Base-by-base conservation (phyloP, 2,329 filamentous ascomycete genomes). In the Stagonosporopsis chrysanthemi region DNA sequence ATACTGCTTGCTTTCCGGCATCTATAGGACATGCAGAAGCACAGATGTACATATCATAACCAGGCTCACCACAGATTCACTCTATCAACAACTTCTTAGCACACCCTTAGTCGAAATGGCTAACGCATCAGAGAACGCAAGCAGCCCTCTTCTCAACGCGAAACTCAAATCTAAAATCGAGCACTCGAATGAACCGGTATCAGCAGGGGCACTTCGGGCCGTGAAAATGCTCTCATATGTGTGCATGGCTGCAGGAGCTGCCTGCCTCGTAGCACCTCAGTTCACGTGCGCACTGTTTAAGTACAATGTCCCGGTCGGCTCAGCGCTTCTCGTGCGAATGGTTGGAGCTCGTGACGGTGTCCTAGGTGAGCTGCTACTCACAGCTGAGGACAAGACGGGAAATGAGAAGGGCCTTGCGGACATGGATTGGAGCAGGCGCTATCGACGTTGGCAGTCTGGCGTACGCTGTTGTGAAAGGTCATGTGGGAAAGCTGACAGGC, bases 361-460 rank as follows among this genome's bases (percentile, higher is more conserved):
- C n/a, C 33, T 72, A 12, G 70, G 68, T 5, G 69, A 62, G 45
- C 59, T 71, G 11, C 58, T 72, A 15, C 45, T 60, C 24, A 68
- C 66, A 2, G 65, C 66, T 12, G 62, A 68, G 42, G 60, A 68
- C 48, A 64, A 66, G 49, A 56, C 43, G 46, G 43, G 71, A 70
- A 40, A 61, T 70, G 38, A 68, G 56, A 43, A 62, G 65, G 39
- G 64, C 64, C 1, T 54, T 74, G 7, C 69, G 67, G 67, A 59
- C 65, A 8, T 59, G 55, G 23, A 59, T 71, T 11, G 64, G 38
- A 17, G 52, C 56, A 0, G 69, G 72, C 61, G 52, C 49, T 11
- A 47, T 68, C 14, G 69, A 72, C 55, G 38, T 69, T 15, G 59
- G 50, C 12, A 64, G 60, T 47, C 26, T 69, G 52, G 47, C 40